These are phyloP conservation scores for Erysimum pusillum DNA, from an alignment of 441 rosid species.

Conservation along the genomic window DNA sequence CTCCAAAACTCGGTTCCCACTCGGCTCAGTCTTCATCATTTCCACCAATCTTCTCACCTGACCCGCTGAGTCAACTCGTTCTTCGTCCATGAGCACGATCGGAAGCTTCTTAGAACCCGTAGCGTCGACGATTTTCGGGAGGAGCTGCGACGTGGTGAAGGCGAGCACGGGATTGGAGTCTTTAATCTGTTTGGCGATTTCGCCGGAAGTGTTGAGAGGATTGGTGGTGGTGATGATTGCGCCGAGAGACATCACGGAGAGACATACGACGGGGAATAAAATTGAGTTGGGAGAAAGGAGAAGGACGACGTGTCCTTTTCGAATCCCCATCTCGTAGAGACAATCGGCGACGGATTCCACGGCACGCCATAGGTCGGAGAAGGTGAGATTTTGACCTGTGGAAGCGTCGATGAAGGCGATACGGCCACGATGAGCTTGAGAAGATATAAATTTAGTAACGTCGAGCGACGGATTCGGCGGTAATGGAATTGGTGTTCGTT, in stretches of 20 bases:
- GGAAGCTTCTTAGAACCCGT: conserved; percentile 49
- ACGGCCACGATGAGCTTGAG: conserved; percentile 78
- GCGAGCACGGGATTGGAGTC: conserved; percentile 81
- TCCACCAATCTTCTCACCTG: conserved; percentile 50
- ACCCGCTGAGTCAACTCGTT: neutral
- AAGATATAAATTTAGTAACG: conserved; percentile 82
- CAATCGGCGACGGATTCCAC: conserved; percentile 72
- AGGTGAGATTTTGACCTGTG: conserved; percentile 70
- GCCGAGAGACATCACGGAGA: conserved; percentile 92
- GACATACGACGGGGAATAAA: conserved; percentile 86
- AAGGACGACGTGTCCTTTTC: conserved; percentile 85
- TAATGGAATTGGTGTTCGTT: conserved; percentile 64
- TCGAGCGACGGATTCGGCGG: conserved; percentile 69
- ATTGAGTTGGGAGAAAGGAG: conserved; percentile 93
- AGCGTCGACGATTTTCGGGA: conserved; percentile 59
- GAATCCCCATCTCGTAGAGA: conserved; percentile 75
- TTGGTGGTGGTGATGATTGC: conserved; percentile 93
- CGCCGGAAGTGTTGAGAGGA: conserved; percentile 84
- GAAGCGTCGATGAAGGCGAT: conserved; percentile 88
- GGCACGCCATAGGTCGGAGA: conserved; percentile 75
- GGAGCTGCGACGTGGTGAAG: conserved; percentile 68
- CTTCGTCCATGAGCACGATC: conserved; percentile 68
- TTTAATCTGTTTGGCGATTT: conserved; percentile 73
- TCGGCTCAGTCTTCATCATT: conserved; percentile 63
- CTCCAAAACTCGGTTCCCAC: conserved; percentile 58